A percentile compares a stretch with the other conserved stretches of the same genome.
These are phyloP conservation scores for Pyrenochaeta sp. DNA, from an alignment of 2,329 filamentous ascomycete genomes.

Conservation along the genomic window DNA sequence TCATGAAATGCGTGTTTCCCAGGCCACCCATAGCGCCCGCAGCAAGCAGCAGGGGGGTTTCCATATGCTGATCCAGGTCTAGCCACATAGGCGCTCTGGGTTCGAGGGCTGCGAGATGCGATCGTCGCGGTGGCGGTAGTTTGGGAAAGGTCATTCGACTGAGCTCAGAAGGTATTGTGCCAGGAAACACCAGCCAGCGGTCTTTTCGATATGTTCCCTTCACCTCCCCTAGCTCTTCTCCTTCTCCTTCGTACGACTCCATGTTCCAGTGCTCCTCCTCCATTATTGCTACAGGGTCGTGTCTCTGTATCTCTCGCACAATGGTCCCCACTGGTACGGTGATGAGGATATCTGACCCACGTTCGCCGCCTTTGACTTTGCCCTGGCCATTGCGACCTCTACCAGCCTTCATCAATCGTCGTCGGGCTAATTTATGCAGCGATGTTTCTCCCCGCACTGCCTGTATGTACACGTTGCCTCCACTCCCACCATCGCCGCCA, in stretches of 20 bases:
- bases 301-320: conserved; percentile 78
- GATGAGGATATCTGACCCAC: conserved; percentile 86
- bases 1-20: conserved; percentile 92
- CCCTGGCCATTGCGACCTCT: conserved; percentile 81
- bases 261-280: conserved; percentile 49
- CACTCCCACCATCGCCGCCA: conserved; percentile 90
- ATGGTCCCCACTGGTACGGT: conserved; percentile 93
- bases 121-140: conserved; percentile 63
- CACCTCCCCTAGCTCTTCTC: conserved; percentile 37
- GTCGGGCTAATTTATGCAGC: conserved; percentile 85
- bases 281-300: conserved; percentile 79
- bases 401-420: conserved; percentile 76
- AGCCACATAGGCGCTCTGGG: conserved; percentile 73
- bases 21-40: conserved; percentile 88
- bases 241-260: conserved; percentile 24
- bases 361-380: conserved; percentile 73
- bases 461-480: conserved; percentile 93
- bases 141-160: conserved; percentile 65
- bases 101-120: conserved; percentile 69
- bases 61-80: conserved; percentile 72
- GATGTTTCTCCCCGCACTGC: conserved; percentile 90
- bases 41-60: conserved; percentile 82
- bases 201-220: conserved; percentile 60
- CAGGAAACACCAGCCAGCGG: conserved; percentile 89
- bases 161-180: conserved; percentile 75